Evolutionary conservation across 2,329 filamentous ascomycete genomes (phyloP).

Genomic region (Xylogone sp.): DNA sequence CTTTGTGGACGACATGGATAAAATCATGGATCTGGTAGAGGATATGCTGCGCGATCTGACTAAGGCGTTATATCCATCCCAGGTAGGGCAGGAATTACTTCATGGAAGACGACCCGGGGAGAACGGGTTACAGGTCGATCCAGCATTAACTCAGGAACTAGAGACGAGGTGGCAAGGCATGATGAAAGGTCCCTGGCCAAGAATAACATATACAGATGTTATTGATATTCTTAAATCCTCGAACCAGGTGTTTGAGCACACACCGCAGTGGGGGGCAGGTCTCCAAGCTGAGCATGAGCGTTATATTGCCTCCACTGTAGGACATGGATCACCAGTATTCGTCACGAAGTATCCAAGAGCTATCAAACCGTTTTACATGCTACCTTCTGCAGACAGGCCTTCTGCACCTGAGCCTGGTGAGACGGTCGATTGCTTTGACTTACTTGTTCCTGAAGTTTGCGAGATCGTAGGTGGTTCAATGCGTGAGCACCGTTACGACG

Average conservation of each 20-base stretch:
- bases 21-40: slow-evolving; percentile 78
- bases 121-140: slow-evolving; percentile 7
- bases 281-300: slow-evolving; percentile 92
- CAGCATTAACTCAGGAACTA: slow-evolving; percentile 46
- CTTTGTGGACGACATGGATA: slow-evolving; percentile 66
- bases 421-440: slow-evolving; percentile 69
- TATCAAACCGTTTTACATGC: slow-evolving; percentile 93
- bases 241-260: slow-evolving; percentile 58
- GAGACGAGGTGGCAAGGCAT: slow-evolving; percentile 70
- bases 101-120: slow-evolving; percentile 37
- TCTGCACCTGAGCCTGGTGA: slow-evolving; percentile 8
- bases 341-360: slow-evolving; percentile 87
- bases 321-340: slow-evolving; percentile 66
- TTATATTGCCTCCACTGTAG: slow-evolving; percentile 68
- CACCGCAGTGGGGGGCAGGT: slow-evolving; percentile 67
- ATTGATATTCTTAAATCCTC: slow-evolving; percentile 64
- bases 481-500: slow-evolving; percentile 60
- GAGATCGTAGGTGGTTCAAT: slow-evolving; percentile 69
- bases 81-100: slow-evolving; percentile 52
- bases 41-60: slow-evolving; percentile 63
- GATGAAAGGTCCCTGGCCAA: slow-evolving; percentile 60
- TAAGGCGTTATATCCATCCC: slow-evolving; percentile 38
- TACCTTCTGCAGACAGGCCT: slow-evolving; percentile 39
- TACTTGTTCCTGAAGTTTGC: slow-evolving; percentile 64
- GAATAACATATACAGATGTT: slow-evolving; percentile 78